Evolutionary conservation across 2,329 filamentous ascomycete genomes (phyloP).

Genomic region (Mycosphaerelloides madeirae): DNA sequence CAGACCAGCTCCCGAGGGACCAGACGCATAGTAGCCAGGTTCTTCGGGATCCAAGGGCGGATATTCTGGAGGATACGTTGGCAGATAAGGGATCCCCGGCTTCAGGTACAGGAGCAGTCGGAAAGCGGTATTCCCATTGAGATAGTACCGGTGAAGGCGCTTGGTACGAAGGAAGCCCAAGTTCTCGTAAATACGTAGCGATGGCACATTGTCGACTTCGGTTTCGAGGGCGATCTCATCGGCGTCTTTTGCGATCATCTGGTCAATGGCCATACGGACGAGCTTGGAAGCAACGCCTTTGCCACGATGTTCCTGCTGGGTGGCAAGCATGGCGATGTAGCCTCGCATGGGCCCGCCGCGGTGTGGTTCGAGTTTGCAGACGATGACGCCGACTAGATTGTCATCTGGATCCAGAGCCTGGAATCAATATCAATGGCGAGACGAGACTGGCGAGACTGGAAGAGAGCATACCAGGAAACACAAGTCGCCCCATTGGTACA

Average conservation of each 20-base stretch:
- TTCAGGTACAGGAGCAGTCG: slow-evolving; percentile 78
- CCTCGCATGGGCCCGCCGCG: slow-evolving; percentile 80
- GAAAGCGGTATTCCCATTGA: slow-evolving; percentile 95
- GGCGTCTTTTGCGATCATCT: slow-evolving; percentile 76
- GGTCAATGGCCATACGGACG: slow-evolving; percentile 84
- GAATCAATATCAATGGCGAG: slow-evolving; percentile 1
- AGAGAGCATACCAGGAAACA: slow-evolving; percentile 72
- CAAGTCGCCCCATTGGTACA: slow-evolving; percentile 96
- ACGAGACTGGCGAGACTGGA: background rate
- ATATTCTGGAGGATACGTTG: slow-evolving; percentile 30
- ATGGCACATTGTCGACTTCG: slow-evolving; percentile 84
- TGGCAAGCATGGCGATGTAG: slow-evolving; percentile 99
- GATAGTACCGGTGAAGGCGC: slow-evolving; percentile 86
- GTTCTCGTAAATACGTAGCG: slow-evolving; percentile 87
- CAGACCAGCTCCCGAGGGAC: slow-evolving; percentile 5
- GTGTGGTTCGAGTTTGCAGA: slow-evolving; percentile 91
- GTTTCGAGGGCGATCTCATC: slow-evolving; percentile 84
- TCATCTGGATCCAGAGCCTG: slow-evolving; percentile 52
- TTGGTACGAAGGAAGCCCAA: slow-evolving; percentile 90
- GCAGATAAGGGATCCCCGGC: slow-evolving; percentile 47
- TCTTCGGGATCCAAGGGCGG: slow-evolving; percentile 14
- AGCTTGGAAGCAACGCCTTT: slow-evolving; percentile 80
- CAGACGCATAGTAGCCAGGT: background rate
- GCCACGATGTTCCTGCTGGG: slow-evolving; percentile 72
- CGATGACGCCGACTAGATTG: slow-evolving; percentile 79